These are phyloP conservation scores for Trichopus zeylanicus DNA, from an alignment of 116 monocot species.

Conservation along the genomic window DNA sequence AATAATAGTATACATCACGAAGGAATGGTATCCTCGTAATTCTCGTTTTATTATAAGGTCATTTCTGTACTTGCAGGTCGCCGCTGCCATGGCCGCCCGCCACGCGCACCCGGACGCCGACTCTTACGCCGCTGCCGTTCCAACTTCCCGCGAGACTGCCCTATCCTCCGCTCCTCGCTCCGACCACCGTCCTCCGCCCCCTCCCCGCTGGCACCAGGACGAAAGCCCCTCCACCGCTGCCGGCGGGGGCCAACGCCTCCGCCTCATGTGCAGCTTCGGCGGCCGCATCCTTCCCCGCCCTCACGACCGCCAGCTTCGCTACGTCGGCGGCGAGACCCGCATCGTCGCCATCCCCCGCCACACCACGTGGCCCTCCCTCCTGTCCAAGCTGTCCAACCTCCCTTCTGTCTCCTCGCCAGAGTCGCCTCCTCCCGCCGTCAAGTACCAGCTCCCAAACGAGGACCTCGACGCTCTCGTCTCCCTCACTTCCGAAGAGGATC, in stretches of 20 bases:
- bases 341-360: neutral
- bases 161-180: neutral
- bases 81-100: no score
- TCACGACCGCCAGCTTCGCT: constrained; percentile 10
- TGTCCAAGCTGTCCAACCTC: neutral
- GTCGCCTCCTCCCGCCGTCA: neutral
- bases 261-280: constrained; percentile 19
- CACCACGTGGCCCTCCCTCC: neutral
- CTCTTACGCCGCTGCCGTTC: no score
- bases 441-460: constrained; percentile 19
- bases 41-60: no score
- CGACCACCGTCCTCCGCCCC: neutral
- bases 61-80: no score
- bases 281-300: constrained; percentile 19
- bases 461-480: constrained; percentile 19
- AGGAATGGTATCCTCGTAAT: no score
- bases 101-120: no score
- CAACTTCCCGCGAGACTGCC: no score
- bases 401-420: neutral
- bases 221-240: neutral
- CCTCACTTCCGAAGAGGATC: constrained; percentile 12
- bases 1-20: no score
- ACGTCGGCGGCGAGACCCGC: constrained; percentile 10
- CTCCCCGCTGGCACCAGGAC: neutral
- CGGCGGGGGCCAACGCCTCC: neutral